A percentile compares a stretch with the other conserved stretches of the same genome.
phyloP scores from a whole-genome alignment of 1,284 basidiomycete species.

The Somion occarium region DNA sequence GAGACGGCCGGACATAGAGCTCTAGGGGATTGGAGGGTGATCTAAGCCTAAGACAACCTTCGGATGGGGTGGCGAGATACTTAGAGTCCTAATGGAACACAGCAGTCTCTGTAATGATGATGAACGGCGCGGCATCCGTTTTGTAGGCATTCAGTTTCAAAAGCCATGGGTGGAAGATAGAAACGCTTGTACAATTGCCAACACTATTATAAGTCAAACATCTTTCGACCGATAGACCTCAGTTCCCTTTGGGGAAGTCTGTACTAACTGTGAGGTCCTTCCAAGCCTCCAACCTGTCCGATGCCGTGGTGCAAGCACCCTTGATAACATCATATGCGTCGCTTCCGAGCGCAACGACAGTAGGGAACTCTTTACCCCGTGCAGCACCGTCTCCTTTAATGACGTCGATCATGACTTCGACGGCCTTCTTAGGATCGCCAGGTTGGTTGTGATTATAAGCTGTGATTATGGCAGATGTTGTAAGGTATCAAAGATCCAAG shows the following conservation, averaged over 20 bases:
- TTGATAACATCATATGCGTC: slow-evolving; percentile 21
- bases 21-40: too few relatives aligned
- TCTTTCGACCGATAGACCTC: neutral
- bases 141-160: too few relatives aligned
- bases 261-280: slow-evolving; percentile 15
- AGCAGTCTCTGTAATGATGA: too few relatives aligned
- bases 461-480: neutral
- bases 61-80: too few relatives aligned
- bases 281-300: slow-evolving; percentile 24
- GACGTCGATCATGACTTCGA: slow-evolving; percentile 26
- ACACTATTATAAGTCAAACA: too few relatives aligned
- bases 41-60: too few relatives aligned
- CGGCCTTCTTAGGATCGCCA: slow-evolving; percentile 28
- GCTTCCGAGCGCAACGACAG: slow-evolving; percentile 22
- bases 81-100: too few relatives aligned
- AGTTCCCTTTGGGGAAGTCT: slow-evolving; percentile 5
- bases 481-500: neutral
- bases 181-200: too few relatives aligned
- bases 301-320: slow-evolving; percentile 12
- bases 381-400: slow-evolving; percentile 26
- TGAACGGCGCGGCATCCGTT: too few relatives aligned
- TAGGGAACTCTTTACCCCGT: slow-evolving; percentile 20
- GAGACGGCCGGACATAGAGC: too few relatives aligned
- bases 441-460: slow-evolving; percentile 26
- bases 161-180: too few relatives aligned